These are phyloP conservation scores for Anthostomella pinea DNA, from an alignment of 2,329 filamentous ascomycete species.

Conservation along the genomic window DNA sequence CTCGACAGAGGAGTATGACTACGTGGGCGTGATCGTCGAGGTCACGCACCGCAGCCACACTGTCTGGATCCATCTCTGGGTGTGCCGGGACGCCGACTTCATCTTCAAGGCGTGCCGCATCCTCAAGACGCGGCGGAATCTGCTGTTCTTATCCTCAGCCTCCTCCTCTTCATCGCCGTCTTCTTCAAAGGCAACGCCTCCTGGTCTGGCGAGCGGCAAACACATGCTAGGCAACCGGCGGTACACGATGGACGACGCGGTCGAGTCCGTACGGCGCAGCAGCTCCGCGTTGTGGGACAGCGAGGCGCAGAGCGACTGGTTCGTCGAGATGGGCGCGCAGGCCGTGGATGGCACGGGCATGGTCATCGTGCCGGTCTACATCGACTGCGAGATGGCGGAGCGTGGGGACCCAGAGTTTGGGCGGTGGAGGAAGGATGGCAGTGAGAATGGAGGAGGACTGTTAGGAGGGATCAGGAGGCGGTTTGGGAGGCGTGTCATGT, in stretches of 20 bases:
- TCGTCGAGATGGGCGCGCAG: background rate
- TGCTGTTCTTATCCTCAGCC: too few relatives aligned
- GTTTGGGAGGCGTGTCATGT: too few relatives aligned
- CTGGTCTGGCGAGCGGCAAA: too few relatives aligned
- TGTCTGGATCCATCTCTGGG: background rate
- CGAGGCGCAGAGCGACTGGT: background rate
- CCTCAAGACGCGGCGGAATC: background rate
- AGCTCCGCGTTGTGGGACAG: background rate
- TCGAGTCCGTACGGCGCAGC: background rate
- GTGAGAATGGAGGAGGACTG: too few relatives aligned
- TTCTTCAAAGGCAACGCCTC: too few relatives aligned
- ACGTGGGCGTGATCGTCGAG: background rate
- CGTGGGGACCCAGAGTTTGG: background rate
- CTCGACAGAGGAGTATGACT: background rate
- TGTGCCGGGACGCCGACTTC: background rate
- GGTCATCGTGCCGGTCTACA: background rate
- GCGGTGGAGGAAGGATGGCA: too few relatives aligned
- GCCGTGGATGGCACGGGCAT: background rate
- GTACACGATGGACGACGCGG: background rate
- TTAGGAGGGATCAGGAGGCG: too few relatives aligned
- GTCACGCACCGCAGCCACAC: background rate
- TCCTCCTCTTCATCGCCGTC: too few relatives aligned
- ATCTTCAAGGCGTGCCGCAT: conserved; percentile 1
- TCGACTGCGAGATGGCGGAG: background rate
- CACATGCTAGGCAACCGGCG: too few relatives aligned